phyloP scores from a whole-genome alignment of 768 basidiomycete species.

The Nidula microcarpa region DNA sequence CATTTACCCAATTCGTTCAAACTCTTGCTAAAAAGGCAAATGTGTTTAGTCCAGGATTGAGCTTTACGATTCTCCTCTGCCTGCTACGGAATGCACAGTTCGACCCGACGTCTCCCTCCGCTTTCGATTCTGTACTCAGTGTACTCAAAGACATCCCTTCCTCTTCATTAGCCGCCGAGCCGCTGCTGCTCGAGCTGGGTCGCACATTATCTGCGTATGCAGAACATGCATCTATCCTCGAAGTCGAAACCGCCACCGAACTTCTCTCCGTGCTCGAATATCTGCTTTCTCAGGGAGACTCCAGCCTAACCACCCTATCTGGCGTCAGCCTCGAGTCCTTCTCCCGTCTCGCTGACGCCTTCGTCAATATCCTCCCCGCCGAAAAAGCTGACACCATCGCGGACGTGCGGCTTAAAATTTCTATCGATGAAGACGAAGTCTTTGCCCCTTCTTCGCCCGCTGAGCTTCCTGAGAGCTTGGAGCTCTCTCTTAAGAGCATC shows the following conservation, averaged over 20 bases:
- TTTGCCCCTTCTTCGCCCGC: conserved; percentile 22
- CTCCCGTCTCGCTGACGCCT: conserved; percentile 38
- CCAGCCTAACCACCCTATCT: conserved; percentile 41
- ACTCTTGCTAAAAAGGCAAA: conserved; percentile 17
- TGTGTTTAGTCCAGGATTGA: conserved; percentile 23
- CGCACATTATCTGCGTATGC: conserved; percentile 24
- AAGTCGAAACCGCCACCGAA: conserved; percentile 30
- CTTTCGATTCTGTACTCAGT: conserved; percentile 16
- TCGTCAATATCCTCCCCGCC: conserved; percentile 19
- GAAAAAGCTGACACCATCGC: conserved; percentile 16
- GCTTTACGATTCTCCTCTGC: conserved; percentile 25
- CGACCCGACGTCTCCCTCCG: conserved; percentile 18
- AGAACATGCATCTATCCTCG: conserved; percentile 20
- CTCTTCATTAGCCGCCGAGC: conserved; percentile 17
- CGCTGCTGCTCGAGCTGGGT: conserved; percentile 30
- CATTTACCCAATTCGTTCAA: conserved; percentile 39
- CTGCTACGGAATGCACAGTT: conserved; percentile 24
- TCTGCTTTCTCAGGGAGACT: conserved; percentile 42
- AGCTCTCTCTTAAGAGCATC: conserved; percentile 43
- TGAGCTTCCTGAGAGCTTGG: conserved; percentile 35
- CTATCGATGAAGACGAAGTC: conserved; percentile 37
- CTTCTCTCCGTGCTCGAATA: conserved; percentile 50
- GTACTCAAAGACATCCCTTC: conserved; percentile 19
- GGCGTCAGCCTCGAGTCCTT: conserved; percentile 47
- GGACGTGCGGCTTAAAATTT: conserved; percentile 22